A percentile compares a stretch with the other conserved stretches of the same genome.
Conservation (phyloP, 2,329 filamentous ascomycete genomes). For the Penicillium sp. region DNA sequence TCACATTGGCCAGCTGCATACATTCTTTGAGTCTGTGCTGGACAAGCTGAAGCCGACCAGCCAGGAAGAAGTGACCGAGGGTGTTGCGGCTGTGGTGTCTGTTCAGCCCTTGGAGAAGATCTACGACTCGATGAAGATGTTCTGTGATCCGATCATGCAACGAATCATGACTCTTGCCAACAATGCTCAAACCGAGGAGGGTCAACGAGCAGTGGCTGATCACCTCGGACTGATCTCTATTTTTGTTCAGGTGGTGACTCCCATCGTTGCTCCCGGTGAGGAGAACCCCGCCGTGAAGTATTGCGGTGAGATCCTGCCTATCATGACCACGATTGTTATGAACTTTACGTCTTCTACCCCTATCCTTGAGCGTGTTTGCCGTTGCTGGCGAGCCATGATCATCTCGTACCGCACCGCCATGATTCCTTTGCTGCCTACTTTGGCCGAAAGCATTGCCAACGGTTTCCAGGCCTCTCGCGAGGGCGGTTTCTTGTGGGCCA, state of each 20-base stretch:
- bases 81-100: conserved; percentile 88
- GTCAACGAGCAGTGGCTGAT: conserved; percentile 89
- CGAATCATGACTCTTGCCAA: conserved; percentile 87
- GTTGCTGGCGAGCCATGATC: conserved; percentile 96
- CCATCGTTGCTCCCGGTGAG: conserved; percentile 72
- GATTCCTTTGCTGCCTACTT: conserved; percentile 78
- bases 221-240: conserved; percentile 90
- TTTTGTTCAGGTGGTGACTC: conserved; percentile 80
- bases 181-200: conserved; percentile 78
- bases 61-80: conserved; percentile 95
- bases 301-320: conserved; percentile 90
- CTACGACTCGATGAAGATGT: conserved; percentile 85
- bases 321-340: conserved; percentile 83
- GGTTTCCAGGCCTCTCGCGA: conserved; percentile 87
- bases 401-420: conserved; percentile 93
- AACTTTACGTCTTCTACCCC: conserved; percentile 85
- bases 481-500: conserved; percentile 99
- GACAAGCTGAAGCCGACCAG: conserved; percentile 84
- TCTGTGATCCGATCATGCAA: conserved; percentile 87
- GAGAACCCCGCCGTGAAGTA: conserved; percentile 94
- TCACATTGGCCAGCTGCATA: conserved; percentile 84
- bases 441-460: conserved; percentile 85
- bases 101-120: conserved; percentile 81
- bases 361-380: conserved; percentile 90
- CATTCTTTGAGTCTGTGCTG: conserved; percentile 88